Base-by-base conservation (phyloP, 345 rosid genomes). In the Gossypium turneri region DNA sequence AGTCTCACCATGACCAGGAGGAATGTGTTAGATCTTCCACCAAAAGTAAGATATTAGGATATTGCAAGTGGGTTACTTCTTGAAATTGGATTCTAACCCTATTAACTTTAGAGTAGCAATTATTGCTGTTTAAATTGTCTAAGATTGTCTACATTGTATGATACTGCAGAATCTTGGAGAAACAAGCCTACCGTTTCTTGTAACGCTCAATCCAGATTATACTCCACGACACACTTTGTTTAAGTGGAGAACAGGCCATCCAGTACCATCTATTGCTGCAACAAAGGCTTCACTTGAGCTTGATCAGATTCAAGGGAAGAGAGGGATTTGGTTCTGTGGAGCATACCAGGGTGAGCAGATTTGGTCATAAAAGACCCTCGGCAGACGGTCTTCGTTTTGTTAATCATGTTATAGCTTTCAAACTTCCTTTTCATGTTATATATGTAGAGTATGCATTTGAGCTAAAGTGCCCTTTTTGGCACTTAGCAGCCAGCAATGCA, bases 191-290 rank as follows among this genome's bases (percentile, higher is more conserved):
- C 98, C 95, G 17, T 88, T 86, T 81, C 88, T 94, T 0, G 88
- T 90, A 74, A 91, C 98, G 1, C 93, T 92, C 16, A 94, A 94
- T 85, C 96, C 98, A 1, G 81, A 83, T 38, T 64, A 70, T 41
- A 80, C 68, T 43, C 98, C 98, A 20, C 80, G 89, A 20, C 71
- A 88, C 38, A 83, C 88, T 20, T 75, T 91, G 69, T 87, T 91
- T 44, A 85, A 88, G 83, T 94, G 98, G 98, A 70, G 83, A 65
- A 94, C 98, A 17, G 86, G 96, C 57, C 98, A 94, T 78, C 94
- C 94, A 5, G 87, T 89, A 34, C 98, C 98, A 59, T 94, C 94
- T 57, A 93, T 94, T 75, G 88, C 94, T 15, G 96, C 98, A 66
- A 81, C 85, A 71, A 92, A 83, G 80, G 98, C 98, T 75, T 84